phyloP scores from a whole-genome alignment of 169 alveolate species.

The Plasmodium knowlesi region DNA sequence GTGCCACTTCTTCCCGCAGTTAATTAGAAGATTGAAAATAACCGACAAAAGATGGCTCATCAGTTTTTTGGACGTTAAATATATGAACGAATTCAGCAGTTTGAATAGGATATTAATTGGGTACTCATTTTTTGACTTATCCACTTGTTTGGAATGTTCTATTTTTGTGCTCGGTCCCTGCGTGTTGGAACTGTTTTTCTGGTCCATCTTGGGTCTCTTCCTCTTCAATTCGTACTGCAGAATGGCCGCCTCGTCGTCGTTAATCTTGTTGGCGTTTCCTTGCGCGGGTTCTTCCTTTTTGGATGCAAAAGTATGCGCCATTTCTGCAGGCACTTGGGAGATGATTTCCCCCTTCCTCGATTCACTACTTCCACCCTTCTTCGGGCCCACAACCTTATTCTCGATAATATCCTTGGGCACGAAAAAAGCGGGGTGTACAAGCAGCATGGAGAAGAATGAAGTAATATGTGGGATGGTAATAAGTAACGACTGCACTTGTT shows the following conservation, averaged over 20 bases:
- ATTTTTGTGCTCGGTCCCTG: not conserved
- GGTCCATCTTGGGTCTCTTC: constrained; percentile 63
- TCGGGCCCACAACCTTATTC: constrained; percentile 12
- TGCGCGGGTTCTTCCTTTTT: not conserved
- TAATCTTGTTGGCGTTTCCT: not conserved
- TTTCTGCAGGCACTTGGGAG: not conserved
- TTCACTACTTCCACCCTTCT: not conserved
- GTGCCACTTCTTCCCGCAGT: constrained; percentile 33
- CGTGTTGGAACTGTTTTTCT: not conserved
- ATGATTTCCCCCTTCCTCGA: not conserved
- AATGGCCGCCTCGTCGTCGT: constrained; percentile 70
- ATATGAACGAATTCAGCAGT: constrained; percentile 79
- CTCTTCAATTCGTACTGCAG: constrained; percentile 68
- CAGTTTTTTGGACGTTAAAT: constrained; percentile 82
- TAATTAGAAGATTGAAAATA: constrained; percentile 76
- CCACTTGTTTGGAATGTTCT: not conserved
- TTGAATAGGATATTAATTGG: constrained; percentile 82
- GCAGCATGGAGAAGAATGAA: constrained; percentile 56
- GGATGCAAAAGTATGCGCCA: not conserved
- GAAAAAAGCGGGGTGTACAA: constrained; percentile 54
- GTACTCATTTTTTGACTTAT: constrained; percentile 24
- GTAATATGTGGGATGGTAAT: constrained; percentile 81
- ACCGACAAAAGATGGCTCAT: constrained; percentile 83
- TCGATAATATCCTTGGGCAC: constrained; percentile 68
- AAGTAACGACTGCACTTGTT: constrained; percentile 81